Evolutionary conservation across 371 early-diverging fungal genomes (phyloP), one percentile per base, ranked within the genome.

Genomic region (Mortierella sp.): DNA sequence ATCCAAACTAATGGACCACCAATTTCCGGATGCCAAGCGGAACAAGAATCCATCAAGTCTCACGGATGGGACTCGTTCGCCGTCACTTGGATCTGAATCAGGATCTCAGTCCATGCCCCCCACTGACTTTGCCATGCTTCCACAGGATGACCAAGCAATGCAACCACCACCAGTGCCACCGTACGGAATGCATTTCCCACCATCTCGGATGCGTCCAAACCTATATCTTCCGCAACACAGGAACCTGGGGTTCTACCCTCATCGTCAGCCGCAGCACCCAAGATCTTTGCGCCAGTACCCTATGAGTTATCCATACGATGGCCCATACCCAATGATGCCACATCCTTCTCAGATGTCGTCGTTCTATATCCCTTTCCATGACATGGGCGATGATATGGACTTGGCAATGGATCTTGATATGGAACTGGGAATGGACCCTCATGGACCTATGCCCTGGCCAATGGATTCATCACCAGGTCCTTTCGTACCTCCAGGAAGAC

Each of bases 351-450:
- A 70, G 21, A 41, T 49, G 10, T 60, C 56, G 25, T 76, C 76
- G 21, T 76, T 76, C 34, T 76, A 76, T 49, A 64, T 76, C 37
- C 76, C 76, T 13, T 39, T 76, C 43, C 57, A 65, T 21, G 68
- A 68, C 44, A 57, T 63, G 21, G 60, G 60, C n/a, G 76, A 76
- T 14, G 76, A 68, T 7, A 29, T 76, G 62, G 76, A 67, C 21
- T 63, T 73, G 67, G 61, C 60, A 3, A 68, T 76, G 68, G 69
- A 68, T 28, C 56, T 76, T 49, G 69, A 67, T 29, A 68, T 64
- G 61, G 76, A 73, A 2, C 39, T 73, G 21, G 60, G 59, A 17
- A 56, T 71, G 57, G 60, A 60, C 14, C 53, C 60, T 7, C 57
- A 66, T 45, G 73, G 60, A 22, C 56, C 57, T 5, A 50, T 54